A percentile compares a stretch with the other conserved stretches of the same genome.
phyloP scores from a whole-genome alignment of 176 grass and related monocot genomes.

The Chrysopogon serrulatus region DNA sequence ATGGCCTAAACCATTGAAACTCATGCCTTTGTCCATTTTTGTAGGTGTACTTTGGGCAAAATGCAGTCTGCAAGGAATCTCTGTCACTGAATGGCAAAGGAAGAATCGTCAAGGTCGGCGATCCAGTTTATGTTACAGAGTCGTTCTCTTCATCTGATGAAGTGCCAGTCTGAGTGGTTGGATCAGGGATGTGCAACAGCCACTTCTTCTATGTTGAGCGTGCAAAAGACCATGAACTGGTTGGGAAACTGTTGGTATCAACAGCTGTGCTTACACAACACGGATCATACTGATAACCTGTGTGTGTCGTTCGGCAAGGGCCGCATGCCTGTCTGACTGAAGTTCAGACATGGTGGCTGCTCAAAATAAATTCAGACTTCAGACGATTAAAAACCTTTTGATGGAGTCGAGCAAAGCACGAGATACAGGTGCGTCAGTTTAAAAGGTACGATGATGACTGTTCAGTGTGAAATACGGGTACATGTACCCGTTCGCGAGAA shows the following conservation, averaged over 20 bases:
- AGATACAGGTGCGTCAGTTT: background rate
- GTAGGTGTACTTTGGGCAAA: constrained; percentile 83
- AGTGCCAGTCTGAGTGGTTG: constrained; percentile 49
- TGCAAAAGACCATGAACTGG: background rate
- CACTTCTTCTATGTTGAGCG: background rate
- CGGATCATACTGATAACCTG: background rate
- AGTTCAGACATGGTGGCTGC: background rate
- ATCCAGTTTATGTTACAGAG: constrained; percentile 53
- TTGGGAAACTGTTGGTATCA: background rate
- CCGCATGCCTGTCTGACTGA: background rate
- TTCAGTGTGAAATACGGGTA: no score
- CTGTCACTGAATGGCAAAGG: constrained; percentile 23
- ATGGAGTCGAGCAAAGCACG: background rate
- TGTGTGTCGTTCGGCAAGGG: background rate
- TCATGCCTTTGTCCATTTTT: background rate
- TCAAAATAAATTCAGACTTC: background rate
- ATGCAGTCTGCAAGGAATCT: constrained; percentile 76
- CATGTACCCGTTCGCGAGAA: no score
- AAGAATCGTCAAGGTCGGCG: constrained; percentile 51
- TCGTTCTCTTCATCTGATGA: constrained; percentile 45
- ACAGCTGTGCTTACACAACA: background rate
- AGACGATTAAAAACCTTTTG: no score
- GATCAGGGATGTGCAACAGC: background rate
- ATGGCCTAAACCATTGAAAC: background rate
- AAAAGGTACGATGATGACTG: background rate